Conservation (phyloP, 495 filamentous ascomycete species). For the Hypoxylon fragiforme region DNA sequence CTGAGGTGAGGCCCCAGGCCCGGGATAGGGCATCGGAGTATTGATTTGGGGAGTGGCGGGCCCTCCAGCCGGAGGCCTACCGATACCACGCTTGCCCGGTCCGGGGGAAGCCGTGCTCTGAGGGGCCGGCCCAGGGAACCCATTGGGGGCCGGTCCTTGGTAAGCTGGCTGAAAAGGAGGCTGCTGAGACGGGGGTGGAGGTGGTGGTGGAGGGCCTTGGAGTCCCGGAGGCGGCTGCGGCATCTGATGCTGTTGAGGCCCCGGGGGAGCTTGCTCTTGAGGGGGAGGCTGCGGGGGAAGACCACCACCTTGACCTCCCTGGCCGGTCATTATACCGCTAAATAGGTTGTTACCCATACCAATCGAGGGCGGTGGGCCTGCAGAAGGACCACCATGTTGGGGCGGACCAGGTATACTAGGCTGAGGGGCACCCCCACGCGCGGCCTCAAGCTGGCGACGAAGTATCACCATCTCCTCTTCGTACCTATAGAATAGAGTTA, state of each 20-base stretch:
- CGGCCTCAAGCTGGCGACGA: slow-evolving; percentile 81
- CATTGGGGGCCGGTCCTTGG: slow-evolving; percentile 52
- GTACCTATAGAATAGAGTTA: slow-evolving; percentile 62
- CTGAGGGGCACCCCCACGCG: slow-evolving; percentile 68
- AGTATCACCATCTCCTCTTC: slow-evolving; percentile 87
- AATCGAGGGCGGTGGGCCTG: slow-evolving; percentile 76
- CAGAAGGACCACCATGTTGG: slow-evolving; percentile 75
- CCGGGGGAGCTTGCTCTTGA: slow-evolving; percentile 53
- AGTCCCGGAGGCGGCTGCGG: slow-evolving; percentile 67
- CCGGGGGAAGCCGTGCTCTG: slow-evolving; percentile 86
- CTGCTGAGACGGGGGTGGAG: slow-evolving; percentile 56
- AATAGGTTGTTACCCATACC: slow-evolving; percentile 94
- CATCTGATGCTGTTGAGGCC: slow-evolving; percentile 60
- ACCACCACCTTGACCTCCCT: slow-evolving; percentile 78
- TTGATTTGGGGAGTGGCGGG: slow-evolving; percentile 91
- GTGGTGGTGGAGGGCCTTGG: slow-evolving; percentile 63
- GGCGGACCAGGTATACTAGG: slow-evolving; percentile 64
- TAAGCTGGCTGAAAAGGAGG: slow-evolving; percentile 56
- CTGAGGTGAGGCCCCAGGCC: slow-evolving; percentile 79
- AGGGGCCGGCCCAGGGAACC: slow-evolving; percentile 67
- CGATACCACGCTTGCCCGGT: slow-evolving; percentile 63
- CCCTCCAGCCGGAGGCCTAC: slow-evolving; percentile 63
- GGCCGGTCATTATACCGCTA: slow-evolving; percentile 92
- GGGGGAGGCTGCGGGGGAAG: slow-evolving; percentile 83
- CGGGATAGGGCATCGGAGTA: slow-evolving; percentile 79